phyloP scores from a whole-genome alignment of 345 rosid species.

The Lumnitzera racemosa region DNA sequence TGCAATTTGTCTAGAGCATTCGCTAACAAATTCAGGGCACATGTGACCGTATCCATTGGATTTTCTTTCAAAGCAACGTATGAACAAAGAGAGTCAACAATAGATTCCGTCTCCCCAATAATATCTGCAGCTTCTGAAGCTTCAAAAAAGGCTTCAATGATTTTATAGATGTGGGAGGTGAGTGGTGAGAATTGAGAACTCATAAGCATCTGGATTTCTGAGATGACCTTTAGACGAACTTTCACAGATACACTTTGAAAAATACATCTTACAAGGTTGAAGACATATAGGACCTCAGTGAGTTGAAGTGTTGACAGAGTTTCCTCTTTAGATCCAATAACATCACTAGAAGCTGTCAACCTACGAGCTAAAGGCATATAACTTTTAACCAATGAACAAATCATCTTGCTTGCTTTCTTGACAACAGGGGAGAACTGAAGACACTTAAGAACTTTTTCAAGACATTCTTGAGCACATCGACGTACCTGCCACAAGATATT shows the following conservation, averaged over 20 bases:
- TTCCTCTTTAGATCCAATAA: conserved; percentile 40
- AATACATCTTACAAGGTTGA: conserved; percentile 55
- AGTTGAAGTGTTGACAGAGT: conserved; percentile 31
- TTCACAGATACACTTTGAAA: conserved; percentile 46
- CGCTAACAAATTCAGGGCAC: conserved; percentile 47
- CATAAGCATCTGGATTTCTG: conserved; percentile 44
- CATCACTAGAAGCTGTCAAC: conserved; percentile 21
- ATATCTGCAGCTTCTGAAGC: conserved; percentile 29
- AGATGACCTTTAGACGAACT: conserved; percentile 35
- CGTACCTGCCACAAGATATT: conserved; percentile 45
- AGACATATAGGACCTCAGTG: conserved; percentile 61
- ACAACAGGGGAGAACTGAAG: conserved; percentile 32
- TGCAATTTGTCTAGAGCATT: conserved; percentile 41
- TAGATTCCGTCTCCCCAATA: conserved; percentile 36
- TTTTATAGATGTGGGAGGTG: conserved; percentile 54
- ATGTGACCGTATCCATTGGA: conserved; percentile 53
- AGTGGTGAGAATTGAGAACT: conserved; percentile 41
- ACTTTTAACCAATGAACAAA: conserved; percentile 35
- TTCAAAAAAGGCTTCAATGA: conserved; percentile 45
- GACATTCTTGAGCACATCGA: conserved; percentile 70
- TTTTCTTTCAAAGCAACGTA: conserved; percentile 48
- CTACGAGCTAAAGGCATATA: conserved; percentile 28
- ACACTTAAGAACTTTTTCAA: conserved; percentile 50
- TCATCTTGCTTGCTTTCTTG: conserved; percentile 57
- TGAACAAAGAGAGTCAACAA: conserved; percentile 41